These are phyloP conservation scores for Cardiospermum halicacabum DNA, from an alignment of 345 rosid genomes.

Conservation along the genomic window DNA sequence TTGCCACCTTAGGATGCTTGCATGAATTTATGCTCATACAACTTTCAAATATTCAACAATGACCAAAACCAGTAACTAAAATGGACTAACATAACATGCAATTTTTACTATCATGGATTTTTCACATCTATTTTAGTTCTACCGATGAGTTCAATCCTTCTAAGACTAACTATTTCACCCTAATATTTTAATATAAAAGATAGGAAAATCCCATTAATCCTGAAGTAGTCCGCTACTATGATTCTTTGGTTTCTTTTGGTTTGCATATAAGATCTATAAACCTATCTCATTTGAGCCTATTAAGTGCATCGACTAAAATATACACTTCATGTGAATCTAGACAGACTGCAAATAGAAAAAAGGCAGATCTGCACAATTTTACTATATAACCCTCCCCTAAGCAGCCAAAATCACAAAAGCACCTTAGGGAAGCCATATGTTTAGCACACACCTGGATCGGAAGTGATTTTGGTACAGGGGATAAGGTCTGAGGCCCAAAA, in stretches of 20 bases:
- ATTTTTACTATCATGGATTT: background rate
- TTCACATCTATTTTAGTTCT: background rate
- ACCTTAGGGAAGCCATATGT: background rate
- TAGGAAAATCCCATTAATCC: background rate
- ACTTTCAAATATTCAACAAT: background rate
- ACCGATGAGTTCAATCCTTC: background rate
- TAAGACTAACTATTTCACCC: background rate
- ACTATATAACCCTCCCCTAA: background rate
- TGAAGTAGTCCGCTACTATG: too few species aligned
- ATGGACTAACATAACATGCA: background rate
- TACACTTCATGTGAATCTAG: background rate
- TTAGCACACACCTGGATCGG: constrained; percentile 64
- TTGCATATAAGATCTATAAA: background rate
- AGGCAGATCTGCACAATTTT: background rate
- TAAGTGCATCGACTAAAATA: background rate
- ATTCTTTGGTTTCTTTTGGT: too few species aligned
- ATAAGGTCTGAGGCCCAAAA: constrained; percentile 75
- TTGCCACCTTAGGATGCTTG: background rate
- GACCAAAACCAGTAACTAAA: background rate
- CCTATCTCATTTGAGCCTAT: background rate
- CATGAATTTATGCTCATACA: background rate
- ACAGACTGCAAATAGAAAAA: background rate
- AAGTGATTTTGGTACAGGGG: constrained; percentile 82
- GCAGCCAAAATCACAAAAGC: background rate
- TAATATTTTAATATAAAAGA: background rate